These are phyloP conservation scores for Thalassiosira livingstoniorum DNA, from an alignment of 352 stramenopile genomes.

Conservation along the genomic window DNA sequence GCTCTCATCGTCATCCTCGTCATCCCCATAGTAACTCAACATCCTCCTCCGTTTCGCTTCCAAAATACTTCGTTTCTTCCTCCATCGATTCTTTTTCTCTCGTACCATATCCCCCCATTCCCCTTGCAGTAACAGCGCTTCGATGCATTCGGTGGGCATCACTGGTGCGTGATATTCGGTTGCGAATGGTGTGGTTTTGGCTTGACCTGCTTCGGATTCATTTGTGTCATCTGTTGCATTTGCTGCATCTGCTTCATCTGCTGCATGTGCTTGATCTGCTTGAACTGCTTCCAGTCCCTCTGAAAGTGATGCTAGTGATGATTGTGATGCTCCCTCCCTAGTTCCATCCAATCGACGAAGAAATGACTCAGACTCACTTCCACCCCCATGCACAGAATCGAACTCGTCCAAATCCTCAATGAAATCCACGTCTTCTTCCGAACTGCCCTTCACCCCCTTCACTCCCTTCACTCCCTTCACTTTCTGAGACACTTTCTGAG, in stretches of 20 bases:
- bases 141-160: conserved; percentile 81
- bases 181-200: conserved; percentile 54
- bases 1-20: conserved; percentile 19
- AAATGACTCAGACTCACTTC: neutral
- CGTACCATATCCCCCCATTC: conserved; percentile 37
- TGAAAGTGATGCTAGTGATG: neutral
- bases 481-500: no score
- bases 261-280: neutral
- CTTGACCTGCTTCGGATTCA: neutral
- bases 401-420: neutral
- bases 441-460: neutral
- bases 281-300: neutral
- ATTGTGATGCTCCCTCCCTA: neutral
- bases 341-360: neutral
- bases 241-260: conserved; percentile 12
- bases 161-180: conserved; percentile 83
- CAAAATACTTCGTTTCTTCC: conserved; percentile 45
- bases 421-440: neutral
- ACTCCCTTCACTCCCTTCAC: no score
- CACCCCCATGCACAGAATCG: neutral
- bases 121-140: conserved; percentile 71
- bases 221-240: neutral
- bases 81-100: conserved; percentile 38
- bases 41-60: conserved; percentile 40
- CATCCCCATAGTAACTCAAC: conserved; percentile 38